Base-by-base conservation (phyloP, 768 basidiomycete genomes). In the Lentinula sp. region DNA sequence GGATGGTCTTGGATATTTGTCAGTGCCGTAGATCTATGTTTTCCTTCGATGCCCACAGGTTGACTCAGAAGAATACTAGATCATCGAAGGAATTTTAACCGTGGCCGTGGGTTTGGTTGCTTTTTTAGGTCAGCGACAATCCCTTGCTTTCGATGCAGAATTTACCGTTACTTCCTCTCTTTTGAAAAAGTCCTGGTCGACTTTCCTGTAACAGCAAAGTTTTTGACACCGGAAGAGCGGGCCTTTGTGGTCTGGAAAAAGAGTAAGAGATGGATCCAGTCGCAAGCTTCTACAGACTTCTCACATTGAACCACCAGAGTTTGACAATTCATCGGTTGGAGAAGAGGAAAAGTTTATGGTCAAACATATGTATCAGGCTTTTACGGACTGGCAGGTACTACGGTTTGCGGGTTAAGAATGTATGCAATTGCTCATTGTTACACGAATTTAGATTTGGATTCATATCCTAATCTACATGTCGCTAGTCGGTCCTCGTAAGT, bases 1-100 rank as follows among this genome's bases (percentile, higher is more conserved):
- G 85, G 83, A 10, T 88, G 86, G 86, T 82, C 81, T 0, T 87
- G 86, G 86, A 86, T 87, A 52, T 88, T 87, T 60, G 83, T 85
- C 64, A 45, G 80, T 69, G 8, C n/a, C 34, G 21, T 52, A 18
- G 37, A 31, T 54, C 18, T 42, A 61, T 42, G 13, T 39, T 34
- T 21, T 52, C 13, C 28, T n/a, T 46, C 32, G 23, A 48, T 18
- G 46, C 9, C 7, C 15, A 48, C 42, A 31, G 35, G 46, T 23
- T 59, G n/a, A 60, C 9, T n/a, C 42, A 5, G 11, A 32, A 50
- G 21, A 31, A 13, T 37, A 45, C 16, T 61, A 84, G 83, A 85
- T 87, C 58, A 64, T 89, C 35, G 88, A 89, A 68, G 89, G 89
- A 6, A 73, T 84, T 23, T 71, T 77, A 6, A 90, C 88, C 1